phyloP scores from a whole-genome alignment of 2,329 filamentous ascomycete genomes.

The Epichloe festucae region DNA sequence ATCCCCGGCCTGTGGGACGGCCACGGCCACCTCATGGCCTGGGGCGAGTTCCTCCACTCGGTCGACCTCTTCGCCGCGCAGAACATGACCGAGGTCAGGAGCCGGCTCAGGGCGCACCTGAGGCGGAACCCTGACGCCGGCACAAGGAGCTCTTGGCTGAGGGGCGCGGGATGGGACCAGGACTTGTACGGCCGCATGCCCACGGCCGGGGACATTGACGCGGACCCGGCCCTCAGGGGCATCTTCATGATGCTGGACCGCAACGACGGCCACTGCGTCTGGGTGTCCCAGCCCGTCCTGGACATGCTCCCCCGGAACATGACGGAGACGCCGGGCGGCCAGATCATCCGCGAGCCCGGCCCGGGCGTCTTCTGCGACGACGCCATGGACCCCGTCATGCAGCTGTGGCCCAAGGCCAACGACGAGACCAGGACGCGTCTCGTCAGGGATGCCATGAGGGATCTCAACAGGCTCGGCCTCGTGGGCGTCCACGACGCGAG shows the following conservation, averaged over 20 bases:
- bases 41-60: slow-evolving; percentile 54
- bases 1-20: slow-evolving; percentile 60
- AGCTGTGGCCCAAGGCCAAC: slow-evolving; percentile 43
- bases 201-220: slow-evolving; percentile 43
- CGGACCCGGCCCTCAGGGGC: slow-evolving; percentile 36
- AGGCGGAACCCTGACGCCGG: slow-evolving; percentile 36
- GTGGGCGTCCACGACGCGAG: slow-evolving; percentile 60
- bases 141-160: slow-evolving; percentile 43
- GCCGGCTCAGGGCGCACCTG: slow-evolving; percentile 39
- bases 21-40: slow-evolving; percentile 53
- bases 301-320: slow-evolving; percentile 40
- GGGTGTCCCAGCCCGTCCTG: slow-evolving; percentile 53
- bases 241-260: slow-evolving; percentile 57
- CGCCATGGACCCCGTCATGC: slow-evolving; percentile 49
- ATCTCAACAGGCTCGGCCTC: slow-evolving; percentile 50
- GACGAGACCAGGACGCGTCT: slow-evolving; percentile 38
- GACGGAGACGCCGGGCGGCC: slow-evolving; percentile 47
- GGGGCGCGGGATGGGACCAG: slow-evolving; percentile 61
- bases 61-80: slow-evolving; percentile 48
- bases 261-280: slow-evolving; percentile 57
- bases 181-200: slow-evolving; percentile 52
- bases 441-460: slow-evolving; percentile 46
- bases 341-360: slow-evolving; percentile 47
- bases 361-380: slow-evolving; percentile 63
- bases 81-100: slow-evolving; percentile 41